phyloP scores from a whole-genome alignment of 495 filamentous ascomycete genomes.

The Aspergillus cavernicola region DNA sequence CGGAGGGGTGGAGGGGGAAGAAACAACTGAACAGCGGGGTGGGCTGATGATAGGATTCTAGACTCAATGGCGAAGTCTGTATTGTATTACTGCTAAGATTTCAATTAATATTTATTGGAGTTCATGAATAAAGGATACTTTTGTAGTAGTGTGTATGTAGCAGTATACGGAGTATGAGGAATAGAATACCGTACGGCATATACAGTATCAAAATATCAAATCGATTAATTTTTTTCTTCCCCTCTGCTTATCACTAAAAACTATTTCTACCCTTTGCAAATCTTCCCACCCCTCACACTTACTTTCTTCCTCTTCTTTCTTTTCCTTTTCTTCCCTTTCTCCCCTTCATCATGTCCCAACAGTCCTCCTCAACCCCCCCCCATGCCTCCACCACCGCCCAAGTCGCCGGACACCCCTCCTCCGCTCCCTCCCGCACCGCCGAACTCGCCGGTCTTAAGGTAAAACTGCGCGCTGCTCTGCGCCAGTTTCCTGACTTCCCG shows the following conservation, averaged over 20 bases:
- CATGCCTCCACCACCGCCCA: constrained; percentile 47
- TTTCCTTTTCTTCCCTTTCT: constrained; percentile 28
- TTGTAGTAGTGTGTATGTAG: too few species aligned
- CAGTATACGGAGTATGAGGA: too few species aligned
- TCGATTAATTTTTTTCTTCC: constrained; percentile 9
- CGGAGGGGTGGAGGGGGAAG: not conserved
- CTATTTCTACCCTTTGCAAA: constrained; percentile 27
- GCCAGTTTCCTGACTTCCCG: constrained; percentile 91
- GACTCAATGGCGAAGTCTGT: constrained; percentile 2
- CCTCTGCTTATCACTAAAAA: constrained; percentile 30
- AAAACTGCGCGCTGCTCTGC: constrained; percentile 59
- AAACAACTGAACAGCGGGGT: too few species aligned
- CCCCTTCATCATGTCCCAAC: constrained; percentile 56
- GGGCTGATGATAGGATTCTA: constrained; percentile 14
- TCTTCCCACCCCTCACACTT: constrained; percentile 27
- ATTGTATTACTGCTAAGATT: too few species aligned
- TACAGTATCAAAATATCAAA: constrained; percentile 5
- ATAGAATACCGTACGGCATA: too few species aligned
- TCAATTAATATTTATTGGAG: too few species aligned
- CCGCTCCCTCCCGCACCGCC: constrained; percentile 67
- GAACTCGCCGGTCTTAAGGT: constrained; percentile 93
- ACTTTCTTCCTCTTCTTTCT: constrained; percentile 22
- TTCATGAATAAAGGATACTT: too few species aligned
- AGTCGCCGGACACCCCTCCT: constrained; percentile 45
- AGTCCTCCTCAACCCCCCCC: constrained; percentile 25